Percentiles rank a stretch among this genome's conserved stretches.
These are phyloP conservation scores for Brettanomyces anomalus DNA, from an alignment of 805 yeast genomes.

Conservation along the genomic window DNA sequence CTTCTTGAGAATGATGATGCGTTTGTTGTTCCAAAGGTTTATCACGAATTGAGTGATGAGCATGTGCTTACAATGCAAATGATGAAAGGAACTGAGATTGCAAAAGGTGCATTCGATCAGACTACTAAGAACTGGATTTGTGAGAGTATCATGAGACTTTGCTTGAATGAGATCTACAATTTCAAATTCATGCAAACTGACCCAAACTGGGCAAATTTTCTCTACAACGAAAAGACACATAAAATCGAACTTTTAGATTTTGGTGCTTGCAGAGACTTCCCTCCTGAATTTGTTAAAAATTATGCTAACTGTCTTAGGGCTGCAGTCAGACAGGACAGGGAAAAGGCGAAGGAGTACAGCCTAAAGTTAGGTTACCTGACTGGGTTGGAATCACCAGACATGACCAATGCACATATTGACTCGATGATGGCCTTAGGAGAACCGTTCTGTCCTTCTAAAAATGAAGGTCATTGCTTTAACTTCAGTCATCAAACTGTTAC, in stretches of 20 bases:
- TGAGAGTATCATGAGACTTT: slow-evolving; percentile 75
- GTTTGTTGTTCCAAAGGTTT: slow-evolving; percentile 76
- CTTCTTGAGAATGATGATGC: slow-evolving; percentile 51
- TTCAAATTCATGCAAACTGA: slow-evolving; percentile 96
- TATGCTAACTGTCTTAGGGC: slow-evolving; percentile 69
- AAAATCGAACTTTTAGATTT: slow-evolving; percentile 86
- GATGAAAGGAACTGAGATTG: slow-evolving; percentile 77
- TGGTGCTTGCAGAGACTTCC: slow-evolving; percentile 86
- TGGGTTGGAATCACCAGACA: slow-evolving; percentile 78
- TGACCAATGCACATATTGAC: slow-evolving; percentile 89
- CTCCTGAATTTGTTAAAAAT: slow-evolving; percentile 53
- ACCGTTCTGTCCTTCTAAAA: slow-evolving; percentile 60
- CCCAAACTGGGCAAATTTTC: slow-evolving; percentile 98
- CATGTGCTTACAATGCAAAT: slow-evolving; percentile 85
- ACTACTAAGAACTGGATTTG: slow-evolving; percentile 74
- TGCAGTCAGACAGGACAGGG: slow-evolving; percentile 62
- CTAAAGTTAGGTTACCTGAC: slow-evolving; percentile 77
- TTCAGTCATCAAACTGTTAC: slow-evolving; percentile 86
- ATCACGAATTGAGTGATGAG: slow-evolving; percentile 66
- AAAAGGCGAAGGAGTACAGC: slow-evolving; percentile 55
- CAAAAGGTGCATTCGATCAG: slow-evolving; percentile 68
- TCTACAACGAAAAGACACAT: slow-evolving; percentile 62
- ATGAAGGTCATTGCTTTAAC: slow-evolving; percentile 47
- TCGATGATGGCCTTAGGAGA: slow-evolving; percentile 88
- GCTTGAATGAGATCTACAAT: slow-evolving; percentile 74